Percentiles rank a stretch among this genome's conserved stretches.
These are phyloP conservation scores for Rhizodiscina lignyota DNA, from an alignment of 495 filamentous ascomycete species.

Conservation along the genomic window DNA sequence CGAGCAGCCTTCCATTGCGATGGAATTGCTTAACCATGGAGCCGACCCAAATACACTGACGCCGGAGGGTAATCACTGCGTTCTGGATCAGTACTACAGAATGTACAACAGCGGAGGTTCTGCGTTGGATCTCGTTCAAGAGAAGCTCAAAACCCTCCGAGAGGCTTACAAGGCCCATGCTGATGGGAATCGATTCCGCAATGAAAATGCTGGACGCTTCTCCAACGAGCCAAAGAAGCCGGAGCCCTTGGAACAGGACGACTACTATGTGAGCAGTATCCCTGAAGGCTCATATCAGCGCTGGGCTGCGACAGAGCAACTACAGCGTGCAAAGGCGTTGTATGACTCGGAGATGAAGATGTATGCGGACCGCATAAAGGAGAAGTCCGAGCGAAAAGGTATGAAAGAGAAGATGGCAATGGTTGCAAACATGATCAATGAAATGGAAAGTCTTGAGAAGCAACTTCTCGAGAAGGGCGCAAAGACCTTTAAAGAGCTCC, in stretches of 20 bases:
- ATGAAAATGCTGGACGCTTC: too few species aligned
- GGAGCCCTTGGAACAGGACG: slow-evolving; percentile 17
- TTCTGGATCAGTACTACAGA: too few species aligned
- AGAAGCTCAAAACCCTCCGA: slow-evolving; percentile 29
- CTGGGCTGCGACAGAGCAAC: slow-evolving; percentile 26
- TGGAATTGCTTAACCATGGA: slow-evolving; percentile 40
- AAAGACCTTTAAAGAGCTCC: slow-evolving; percentile 46
- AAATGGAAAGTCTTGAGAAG: slow-evolving; percentile 35
- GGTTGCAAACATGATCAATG: slow-evolving; percentile 27
- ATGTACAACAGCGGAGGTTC: slow-evolving; percentile 19
- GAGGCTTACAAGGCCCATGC: slow-evolving; percentile 21
- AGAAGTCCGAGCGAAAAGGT: slow-evolving; percentile 19
- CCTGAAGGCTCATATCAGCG: slow-evolving; percentile 34
- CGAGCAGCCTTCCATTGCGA: slow-evolving; percentile 30
- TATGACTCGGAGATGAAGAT: slow-evolving; percentile 10
- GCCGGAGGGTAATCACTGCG: slow-evolving; percentile 13
- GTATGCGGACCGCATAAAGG: slow-evolving; percentile 16
- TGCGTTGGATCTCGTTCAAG: slow-evolving; percentile 38
- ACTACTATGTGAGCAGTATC: slow-evolving; percentile 27
- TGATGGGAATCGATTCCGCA: too few species aligned
- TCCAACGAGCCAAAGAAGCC: slow-evolving; percentile 3
- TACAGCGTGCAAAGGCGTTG: slow-evolving; percentile 8
- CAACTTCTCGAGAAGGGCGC: slow-evolving; percentile 36
- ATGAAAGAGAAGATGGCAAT: slow-evolving; percentile 32
- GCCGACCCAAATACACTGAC: slow-evolving; percentile 38